Evolutionary conservation across 169 alveolate species (phyloP).

Genomic region (Plasmodium blacklocki): DNA sequence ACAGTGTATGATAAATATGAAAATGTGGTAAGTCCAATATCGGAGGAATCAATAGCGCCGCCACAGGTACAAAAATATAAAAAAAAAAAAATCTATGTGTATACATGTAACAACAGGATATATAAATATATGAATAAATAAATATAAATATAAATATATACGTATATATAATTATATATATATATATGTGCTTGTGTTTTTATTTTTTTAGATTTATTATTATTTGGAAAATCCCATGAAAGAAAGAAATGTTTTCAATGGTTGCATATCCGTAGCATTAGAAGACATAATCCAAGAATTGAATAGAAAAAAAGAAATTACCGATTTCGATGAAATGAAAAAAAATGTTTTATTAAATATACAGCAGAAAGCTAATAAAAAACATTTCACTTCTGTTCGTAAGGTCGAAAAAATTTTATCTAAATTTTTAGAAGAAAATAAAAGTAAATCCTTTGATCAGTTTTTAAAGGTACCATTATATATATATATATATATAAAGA

Average conservation of each 20-base stretch:
- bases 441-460: constrained; percentile 55
- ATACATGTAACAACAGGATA: neutral
- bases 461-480: constrained; percentile 39
- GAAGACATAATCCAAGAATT: constrained; percentile 61
- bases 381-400: constrained; percentile 48
- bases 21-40: constrained; percentile 15
- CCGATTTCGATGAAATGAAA: constrained; percentile 59
- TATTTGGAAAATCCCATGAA: constrained; percentile 45
- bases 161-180: neutral
- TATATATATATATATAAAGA: neutral
- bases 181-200: neutral
- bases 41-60: constrained; percentile 46
- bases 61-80: constrained; percentile 27
- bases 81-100: neutral
- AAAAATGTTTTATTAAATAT: constrained; percentile 35
- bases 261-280: constrained; percentile 63
- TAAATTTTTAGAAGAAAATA: constrained; percentile 57
- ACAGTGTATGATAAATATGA: constrained; percentile 42
- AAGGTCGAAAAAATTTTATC: constrained; percentile 66
- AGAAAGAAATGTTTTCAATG: constrained; percentile 49
- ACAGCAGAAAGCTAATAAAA: constrained; percentile 52
- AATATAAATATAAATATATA: neutral
- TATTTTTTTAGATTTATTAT: constrained; percentile 33
- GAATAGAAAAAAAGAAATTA: constrained; percentile 31
- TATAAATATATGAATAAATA: neutral